Evolutionary conservation across 1,284 basidiomycete genomes (phyloP).

Genomic region (Malassezia arunalokei): DNA sequence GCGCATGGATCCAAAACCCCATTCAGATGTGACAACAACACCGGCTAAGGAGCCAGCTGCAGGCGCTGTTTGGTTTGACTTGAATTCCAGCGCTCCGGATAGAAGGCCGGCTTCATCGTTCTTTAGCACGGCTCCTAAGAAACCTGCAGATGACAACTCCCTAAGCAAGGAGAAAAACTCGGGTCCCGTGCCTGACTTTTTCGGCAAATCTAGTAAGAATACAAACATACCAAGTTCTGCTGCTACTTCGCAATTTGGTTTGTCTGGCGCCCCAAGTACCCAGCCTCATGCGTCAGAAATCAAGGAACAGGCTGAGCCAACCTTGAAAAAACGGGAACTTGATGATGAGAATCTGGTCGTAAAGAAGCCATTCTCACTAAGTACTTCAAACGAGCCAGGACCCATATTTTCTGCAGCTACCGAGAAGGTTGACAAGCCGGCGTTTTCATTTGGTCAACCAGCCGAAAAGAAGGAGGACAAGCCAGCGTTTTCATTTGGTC

Average conservation of each 20-base stretch:
- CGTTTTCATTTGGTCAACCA: neutral
- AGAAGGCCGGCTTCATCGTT: constrained; percentile 3
- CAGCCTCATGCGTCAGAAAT: neutral
- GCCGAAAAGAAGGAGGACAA: constrained; percentile 10
- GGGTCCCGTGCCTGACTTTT: constrained; percentile 37
- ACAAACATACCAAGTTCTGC: neutral
- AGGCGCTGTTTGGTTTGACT: constrained; percentile 5
- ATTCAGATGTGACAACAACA: constrained; percentile 12
- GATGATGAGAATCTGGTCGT: neutral
- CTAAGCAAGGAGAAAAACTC: constrained; percentile 22
- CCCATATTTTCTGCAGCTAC: neutral
- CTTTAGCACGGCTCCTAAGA: constrained; percentile 15
- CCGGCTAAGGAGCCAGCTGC: constrained; percentile 13
- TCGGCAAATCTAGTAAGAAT: constrained; percentile 14
- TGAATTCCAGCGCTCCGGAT: neutral
- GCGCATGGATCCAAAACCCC: neutral
- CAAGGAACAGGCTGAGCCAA: neutral
- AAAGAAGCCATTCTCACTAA: neutral
- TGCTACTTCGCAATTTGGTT: neutral
- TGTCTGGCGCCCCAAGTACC: constrained; percentile 14
- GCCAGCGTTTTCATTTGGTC: constrained; percentile 6
- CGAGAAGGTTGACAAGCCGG: neutral
- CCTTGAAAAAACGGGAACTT: neutral
- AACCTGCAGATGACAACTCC: constrained; percentile 10
- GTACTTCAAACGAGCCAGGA: no score